phyloP scores from a whole-genome alignment of 2,329 filamentous ascomycete species.

The Akanthomyces uredinophilus region DNA sequence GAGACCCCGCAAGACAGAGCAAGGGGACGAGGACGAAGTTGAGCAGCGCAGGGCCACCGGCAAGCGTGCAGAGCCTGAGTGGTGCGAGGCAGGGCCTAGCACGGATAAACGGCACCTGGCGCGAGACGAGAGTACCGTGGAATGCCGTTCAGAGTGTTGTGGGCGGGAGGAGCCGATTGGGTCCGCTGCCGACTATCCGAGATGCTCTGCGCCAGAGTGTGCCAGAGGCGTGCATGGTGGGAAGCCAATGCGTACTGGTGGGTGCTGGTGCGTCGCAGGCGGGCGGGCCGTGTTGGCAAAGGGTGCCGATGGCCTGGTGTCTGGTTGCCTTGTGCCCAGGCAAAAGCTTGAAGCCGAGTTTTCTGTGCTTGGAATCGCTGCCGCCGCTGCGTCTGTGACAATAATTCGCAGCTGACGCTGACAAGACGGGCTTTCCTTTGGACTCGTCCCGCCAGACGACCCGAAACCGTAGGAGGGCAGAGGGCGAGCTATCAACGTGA shows the following conservation, averaged over 20 bases:
- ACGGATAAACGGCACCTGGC: constrained; percentile 15
- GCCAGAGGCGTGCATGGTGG: background rate
- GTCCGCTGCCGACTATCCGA: constrained; percentile 16
- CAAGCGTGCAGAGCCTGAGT: constrained; percentile 7
- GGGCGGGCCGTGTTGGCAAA: background rate
- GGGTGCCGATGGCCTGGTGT: too few species aligned
- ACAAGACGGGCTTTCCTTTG: background rate
- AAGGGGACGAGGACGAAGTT: constrained; percentile 2
- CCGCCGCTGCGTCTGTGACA: background rate
- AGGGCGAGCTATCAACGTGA: background rate
- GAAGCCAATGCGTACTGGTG: constrained; percentile 6
- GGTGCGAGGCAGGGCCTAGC: constrained; percentile 7
- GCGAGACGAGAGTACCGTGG: constrained; percentile 4
- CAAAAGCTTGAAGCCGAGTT: background rate
- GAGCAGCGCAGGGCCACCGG: background rate
- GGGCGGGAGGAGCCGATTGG: constrained; percentile 16
- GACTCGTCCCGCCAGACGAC: background rate
- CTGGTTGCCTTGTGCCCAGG: background rate
- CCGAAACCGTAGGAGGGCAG: background rate
- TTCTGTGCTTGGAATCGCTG: background rate
- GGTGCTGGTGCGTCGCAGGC: background rate
- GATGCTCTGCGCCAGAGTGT: constrained; percentile 11
- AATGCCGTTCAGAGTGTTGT: constrained; percentile 14
- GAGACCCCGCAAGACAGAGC: constrained; percentile 11
- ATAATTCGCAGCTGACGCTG: background rate